These are phyloP conservation scores for Austroboletus festivus DNA, from an alignment of 768 basidiomycete genomes.

Conservation along the genomic window DNA sequence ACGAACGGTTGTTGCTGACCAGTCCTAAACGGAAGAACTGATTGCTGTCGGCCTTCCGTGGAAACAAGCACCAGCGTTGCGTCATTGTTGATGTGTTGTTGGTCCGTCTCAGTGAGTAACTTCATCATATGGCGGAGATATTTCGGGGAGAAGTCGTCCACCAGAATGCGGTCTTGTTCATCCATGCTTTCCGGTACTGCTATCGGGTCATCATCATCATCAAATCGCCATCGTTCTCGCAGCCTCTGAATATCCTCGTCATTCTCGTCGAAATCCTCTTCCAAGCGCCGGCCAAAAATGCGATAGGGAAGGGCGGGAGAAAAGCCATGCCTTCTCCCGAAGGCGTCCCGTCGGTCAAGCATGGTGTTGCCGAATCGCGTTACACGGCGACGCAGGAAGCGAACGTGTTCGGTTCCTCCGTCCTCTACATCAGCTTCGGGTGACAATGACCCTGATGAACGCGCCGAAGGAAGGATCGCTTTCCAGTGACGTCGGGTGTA, in stretches of 20 bases:
- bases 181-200: conserved; percentile 58
- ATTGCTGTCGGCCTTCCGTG: conserved; percentile 49
- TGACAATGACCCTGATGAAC: conserved; percentile 32
- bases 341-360: conserved; percentile 63
- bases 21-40: conserved; percentile 47
- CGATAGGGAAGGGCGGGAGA: conserved; percentile 5
- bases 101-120: conserved; percentile 54
- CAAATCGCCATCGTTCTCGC: conserved; percentile 66
- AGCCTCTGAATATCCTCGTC: conserved; percentile 43
- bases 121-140: conserved; percentile 55
- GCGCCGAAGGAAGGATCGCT: conserved; percentile 43
- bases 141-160: conserved; percentile 69
- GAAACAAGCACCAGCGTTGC: conserved; percentile 41
- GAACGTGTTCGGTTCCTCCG: conserved; percentile 23
- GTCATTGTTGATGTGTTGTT: conserved; percentile 49
- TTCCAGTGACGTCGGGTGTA: conserved; percentile 68
- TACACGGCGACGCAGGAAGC: conserved; percentile 60
- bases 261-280: conserved; percentile 19
- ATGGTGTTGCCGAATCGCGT: conserved; percentile 81
- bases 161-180: conserved; percentile 63
- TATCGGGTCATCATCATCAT: conserved; percentile 58
- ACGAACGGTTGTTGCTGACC: conserved; percentile 29
- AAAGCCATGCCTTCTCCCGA: conserved; percentile 25
- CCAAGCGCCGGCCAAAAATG: conserved; percentile 27
- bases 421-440: conserved; percentile 19